Evolutionary conservation across 371 early-diverging fungal genomes (phyloP), one percentile per base, ranked within the genome.

Genomic region (Apophysomyces sp.): DNA sequence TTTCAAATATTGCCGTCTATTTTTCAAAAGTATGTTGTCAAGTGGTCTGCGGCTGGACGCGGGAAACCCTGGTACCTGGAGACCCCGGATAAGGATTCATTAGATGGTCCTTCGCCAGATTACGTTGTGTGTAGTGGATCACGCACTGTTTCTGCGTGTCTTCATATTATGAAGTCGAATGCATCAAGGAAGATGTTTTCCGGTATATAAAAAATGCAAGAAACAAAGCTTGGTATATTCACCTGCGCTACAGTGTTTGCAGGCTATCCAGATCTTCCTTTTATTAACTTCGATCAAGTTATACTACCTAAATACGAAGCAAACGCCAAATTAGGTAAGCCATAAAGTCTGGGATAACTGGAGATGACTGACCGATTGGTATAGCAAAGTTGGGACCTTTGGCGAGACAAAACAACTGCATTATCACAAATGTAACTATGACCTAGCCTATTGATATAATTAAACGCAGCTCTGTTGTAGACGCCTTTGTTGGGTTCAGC

Each of bases 231-330:
- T 26, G 13, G 11, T 52, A 24, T 27, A 39, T 32, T 44, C 34
- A 29, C 26, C 40, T 30, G 36, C 24, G 7, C 13, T 5, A n/a
- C 27, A 80, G 80, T 80, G 0, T 80, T 69, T 58, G 62, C 72
- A 52, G 80, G 80, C 0, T 73, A 71, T 62, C 77, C 80, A 24
- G 65, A 63, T 44, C 68, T 80, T 29, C 80, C 80, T 13, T 80
- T 80, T 34, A 59, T 77, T 27, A 65, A 75, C 30, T 80, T 80
- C 63, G 77, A 74, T 57, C 80, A 77, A 52, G 80, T 80, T 0
- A 58, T 77, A 3, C 34, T 80, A 7, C 75, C 77, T 28, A 75
- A 71, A 60, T 73, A 80, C 54, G 77, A 77, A 65, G 77, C 76
- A 28, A 72, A 77, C 57, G 62, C 61, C 21, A 80, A 77, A 65